Conservation (phyloP, 805 yeast genomes). For the Brettanomyces bruxellensis region DNA sequence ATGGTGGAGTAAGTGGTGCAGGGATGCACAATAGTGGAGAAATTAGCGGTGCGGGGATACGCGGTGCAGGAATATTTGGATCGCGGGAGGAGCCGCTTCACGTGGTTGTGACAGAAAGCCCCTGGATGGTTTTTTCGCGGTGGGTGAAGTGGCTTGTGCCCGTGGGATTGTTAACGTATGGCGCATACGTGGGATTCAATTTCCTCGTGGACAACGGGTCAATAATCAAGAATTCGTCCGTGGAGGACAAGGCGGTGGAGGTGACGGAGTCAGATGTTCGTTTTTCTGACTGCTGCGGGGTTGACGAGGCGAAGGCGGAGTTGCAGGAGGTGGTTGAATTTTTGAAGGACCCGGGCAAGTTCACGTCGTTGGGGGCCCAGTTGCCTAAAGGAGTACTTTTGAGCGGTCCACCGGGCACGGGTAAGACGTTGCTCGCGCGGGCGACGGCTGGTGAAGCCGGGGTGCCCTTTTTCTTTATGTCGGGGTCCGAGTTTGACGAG, state of each 20-base stretch:
- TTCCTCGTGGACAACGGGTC: constrained; percentile 78
- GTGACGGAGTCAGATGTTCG: constrained; percentile 78
- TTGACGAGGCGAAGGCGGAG: constrained; percentile 97
- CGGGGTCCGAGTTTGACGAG: constrained; percentile 97
- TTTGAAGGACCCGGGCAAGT: constrained; percentile 89
- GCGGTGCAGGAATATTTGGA: constrained; percentile 22
- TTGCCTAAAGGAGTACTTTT: constrained; percentile 93
- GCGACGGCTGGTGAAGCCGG: constrained; percentile 99
- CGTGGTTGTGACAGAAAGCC: constrained; percentile 85
- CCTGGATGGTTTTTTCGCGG: constrained; percentile 65
- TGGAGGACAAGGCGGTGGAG: constrained; percentile 71
- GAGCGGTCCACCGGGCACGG: constrained; percentile 99
- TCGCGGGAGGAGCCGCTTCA: constrained; percentile 78
- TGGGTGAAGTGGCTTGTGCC: constrained; percentile 89
- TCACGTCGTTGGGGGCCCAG: constrained; percentile 95
- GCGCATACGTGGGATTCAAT: constrained; percentile 68
- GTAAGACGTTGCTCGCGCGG: constrained; percentile 91
- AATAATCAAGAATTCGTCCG: constrained; percentile 64
- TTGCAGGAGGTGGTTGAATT: constrained; percentile 97
- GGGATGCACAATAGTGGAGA: neutral
- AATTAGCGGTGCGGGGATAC: neutral
- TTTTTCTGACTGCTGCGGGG: constrained; percentile 92
- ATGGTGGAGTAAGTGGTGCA: constrained; percentile 1
- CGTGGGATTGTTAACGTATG: constrained; percentile 70
- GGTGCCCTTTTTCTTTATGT: constrained; percentile 96